Evolutionary conservation across 139 green algal genomes (phyloP).

Genomic region (Raphidocelis subcapitata): DNA sequence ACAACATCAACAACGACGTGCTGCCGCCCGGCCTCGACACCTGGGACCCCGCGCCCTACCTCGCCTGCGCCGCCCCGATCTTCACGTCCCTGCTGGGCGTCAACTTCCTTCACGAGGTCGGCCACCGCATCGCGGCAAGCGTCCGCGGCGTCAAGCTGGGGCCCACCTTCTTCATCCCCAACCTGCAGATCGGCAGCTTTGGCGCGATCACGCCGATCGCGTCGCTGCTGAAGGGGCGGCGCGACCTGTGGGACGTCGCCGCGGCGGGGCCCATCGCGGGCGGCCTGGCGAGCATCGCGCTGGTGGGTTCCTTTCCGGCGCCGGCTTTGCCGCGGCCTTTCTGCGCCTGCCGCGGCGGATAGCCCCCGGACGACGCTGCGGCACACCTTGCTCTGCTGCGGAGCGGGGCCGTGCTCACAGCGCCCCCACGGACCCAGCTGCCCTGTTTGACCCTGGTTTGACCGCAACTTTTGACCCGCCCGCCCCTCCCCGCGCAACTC

Average conservation of each 20-base stretch:
- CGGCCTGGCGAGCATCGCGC: slow-evolving; percentile 34
- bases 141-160: slow-evolving; percentile 72
- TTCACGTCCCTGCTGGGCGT: slow-evolving; percentile 52
- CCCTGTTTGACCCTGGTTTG: too few species aligned
- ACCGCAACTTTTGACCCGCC: too few species aligned
- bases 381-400: too few species aligned
- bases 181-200: slow-evolving; percentile 85
- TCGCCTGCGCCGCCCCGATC: slow-evolving; percentile 69
- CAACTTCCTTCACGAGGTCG: slow-evolving; percentile 83
- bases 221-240: slow-evolving; percentile 50
- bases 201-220: slow-evolving; percentile 87
- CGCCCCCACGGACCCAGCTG: too few species aligned
- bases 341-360: too few species aligned
- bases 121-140: slow-evolving; percentile 39
- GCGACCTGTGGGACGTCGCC: slow-evolving; percentile 83
- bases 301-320: slow-evolving; percentile 47
- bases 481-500: background rate
- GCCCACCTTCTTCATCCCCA: slow-evolving; percentile 88
- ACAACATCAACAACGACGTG: slow-evolving; percentile 60
- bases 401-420: too few species aligned
- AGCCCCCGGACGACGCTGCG: too few species aligned
- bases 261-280: slow-evolving; percentile 65
- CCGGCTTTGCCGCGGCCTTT: too few species aligned
- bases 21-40: slow-evolving; percentile 68
- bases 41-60: slow-evolving; percentile 74